phyloP scores from a whole-genome alignment of 768 basidiomycete genomes.

The Hygrocybe coccinea region DNA sequence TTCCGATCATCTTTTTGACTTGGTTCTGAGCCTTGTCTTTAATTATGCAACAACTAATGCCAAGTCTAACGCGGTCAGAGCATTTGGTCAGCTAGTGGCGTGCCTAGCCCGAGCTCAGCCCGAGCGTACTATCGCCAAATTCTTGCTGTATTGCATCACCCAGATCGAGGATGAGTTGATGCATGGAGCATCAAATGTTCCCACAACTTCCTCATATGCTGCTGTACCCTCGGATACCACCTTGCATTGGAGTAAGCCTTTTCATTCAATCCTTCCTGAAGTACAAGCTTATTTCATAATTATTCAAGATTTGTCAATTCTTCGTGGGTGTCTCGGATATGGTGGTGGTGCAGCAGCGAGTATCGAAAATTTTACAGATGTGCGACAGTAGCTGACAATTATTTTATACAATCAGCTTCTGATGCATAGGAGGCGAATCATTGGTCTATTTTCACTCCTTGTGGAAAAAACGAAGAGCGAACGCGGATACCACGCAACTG shows the following conservation, averaged over 20 bases:
- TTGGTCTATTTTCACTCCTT: constrained; percentile 59
- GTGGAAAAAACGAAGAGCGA: constrained; percentile 82
- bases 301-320: constrained; percentile 64
- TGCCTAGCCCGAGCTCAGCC: constrained; percentile 79
- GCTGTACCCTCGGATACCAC: constrained; percentile 82
- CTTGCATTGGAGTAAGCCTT: constrained; percentile 80
- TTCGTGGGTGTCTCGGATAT: constrained; percentile 77
- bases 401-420: constrained; percentile 45
- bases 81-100: constrained; percentile 83
- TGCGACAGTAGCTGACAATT: background rate
- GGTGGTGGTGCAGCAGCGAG: constrained; percentile 63
- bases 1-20: constrained; percentile 73
- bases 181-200: constrained; percentile 81
- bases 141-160: constrained; percentile 68
- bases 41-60: constrained; percentile 88
- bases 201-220: constrained; percentile 71
- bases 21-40: constrained; percentile 77
- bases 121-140: constrained; percentile 68
- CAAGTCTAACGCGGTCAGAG: constrained; percentile 85
- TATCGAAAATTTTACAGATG: constrained; percentile 2
- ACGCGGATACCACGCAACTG: constrained; percentile 79
- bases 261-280: background rate
- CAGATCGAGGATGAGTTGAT: constrained; percentile 84
- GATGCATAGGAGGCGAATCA: constrained; percentile 59
- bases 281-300: background rate